Conservation (phyloP, 2,329 filamentous ascomycete genomes). For the Alternaria panax region DNA sequence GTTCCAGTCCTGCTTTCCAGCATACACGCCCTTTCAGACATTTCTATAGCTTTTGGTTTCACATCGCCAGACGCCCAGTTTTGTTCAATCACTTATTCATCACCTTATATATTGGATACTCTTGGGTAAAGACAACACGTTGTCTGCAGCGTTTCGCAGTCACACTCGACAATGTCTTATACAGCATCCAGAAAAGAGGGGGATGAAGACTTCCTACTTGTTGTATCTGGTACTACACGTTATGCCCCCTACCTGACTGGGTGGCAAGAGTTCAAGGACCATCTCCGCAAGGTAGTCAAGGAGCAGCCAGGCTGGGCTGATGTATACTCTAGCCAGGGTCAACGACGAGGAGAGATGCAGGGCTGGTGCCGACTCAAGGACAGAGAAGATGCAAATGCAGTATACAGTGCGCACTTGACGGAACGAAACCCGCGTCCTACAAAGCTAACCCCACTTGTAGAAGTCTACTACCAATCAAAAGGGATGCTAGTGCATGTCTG, state of each 20-base stretch:
- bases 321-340: conserved; percentile 36
- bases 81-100: background rate
- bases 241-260: conserved; percentile 38
- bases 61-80: background rate
- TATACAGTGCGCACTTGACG: conserved; percentile 36
- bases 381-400: conserved; percentile 44
- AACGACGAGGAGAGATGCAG: conserved; percentile 40
- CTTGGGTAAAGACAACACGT: background rate
- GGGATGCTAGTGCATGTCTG: conserved; percentile 45
- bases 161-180: conserved; percentile 19
- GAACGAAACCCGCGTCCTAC: conserved; percentile 3
- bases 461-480: conserved; percentile 29
- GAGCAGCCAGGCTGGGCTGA: conserved; percentile 50
- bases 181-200: conserved; percentile 23
- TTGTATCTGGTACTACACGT: conserved; percentile 35
- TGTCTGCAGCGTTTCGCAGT: background rate
- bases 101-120: background rate
- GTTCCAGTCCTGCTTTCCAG: background rate
- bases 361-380: conserved; percentile 48
- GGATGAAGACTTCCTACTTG: conserved; percentile 41
- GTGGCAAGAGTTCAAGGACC: conserved; percentile 51
- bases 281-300: conserved; percentile 42
- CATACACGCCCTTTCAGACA: background rate
- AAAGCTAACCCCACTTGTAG: conserved; percentile 16
- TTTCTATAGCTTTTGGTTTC: background rate